Percentiles rank a stretch among this genome's conserved stretches.
These are phyloP conservation scores for Trypanosoma melophagium DNA, from an alignment of 208 protist species.

Conservation along the genomic window DNA sequence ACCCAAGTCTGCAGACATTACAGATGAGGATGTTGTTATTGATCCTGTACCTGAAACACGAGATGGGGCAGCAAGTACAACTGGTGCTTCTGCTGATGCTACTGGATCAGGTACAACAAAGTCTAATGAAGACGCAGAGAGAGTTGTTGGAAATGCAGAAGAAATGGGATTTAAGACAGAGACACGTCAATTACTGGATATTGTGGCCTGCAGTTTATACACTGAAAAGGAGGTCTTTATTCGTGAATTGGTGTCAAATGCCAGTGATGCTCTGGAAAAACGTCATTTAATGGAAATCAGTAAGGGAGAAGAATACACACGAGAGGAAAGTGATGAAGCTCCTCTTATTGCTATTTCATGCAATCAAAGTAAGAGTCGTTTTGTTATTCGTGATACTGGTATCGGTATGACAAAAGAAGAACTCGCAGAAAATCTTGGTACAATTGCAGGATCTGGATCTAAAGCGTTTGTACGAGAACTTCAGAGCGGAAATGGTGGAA, in stretches of 20 bases:
- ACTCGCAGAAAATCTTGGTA: conserved; percentile 95
- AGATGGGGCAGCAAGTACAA: conserved; percentile 6
- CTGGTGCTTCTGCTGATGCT: conserved; percentile 22
- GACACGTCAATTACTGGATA: conserved; percentile 97
- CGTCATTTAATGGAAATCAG: conserved; percentile 84
- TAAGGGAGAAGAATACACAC: conserved; percentile 79
- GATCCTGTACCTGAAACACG: conserved; percentile 52
- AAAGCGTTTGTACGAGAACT: conserved; percentile 90
- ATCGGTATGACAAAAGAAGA: conserved; percentile 97
- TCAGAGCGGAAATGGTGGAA: conserved; percentile 51
- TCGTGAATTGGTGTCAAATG: conserved; percentile 97
- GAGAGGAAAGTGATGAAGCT: conserved; percentile 78
- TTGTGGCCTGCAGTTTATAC: conserved; percentile 97
- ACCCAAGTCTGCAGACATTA: conserved; percentile 36
- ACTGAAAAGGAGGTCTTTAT: conserved; percentile 98
- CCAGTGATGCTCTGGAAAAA: conserved; percentile 98
- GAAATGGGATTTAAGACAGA: conserved; percentile 97
- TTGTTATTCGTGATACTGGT: conserved; percentile 94
- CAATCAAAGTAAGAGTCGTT: conserved; percentile 92
- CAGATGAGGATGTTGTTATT: conserved; percentile 85
- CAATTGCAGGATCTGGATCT: conserved; percentile 90
- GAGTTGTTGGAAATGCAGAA: conserved; percentile 71
- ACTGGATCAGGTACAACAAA: conserved; percentile 8
- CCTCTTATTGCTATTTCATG: conserved; percentile 77
- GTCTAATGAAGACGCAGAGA: conserved; percentile 45